phyloP scores from a whole-genome alignment of 441 rosid species.

The Erysimum cheiri region DNA sequence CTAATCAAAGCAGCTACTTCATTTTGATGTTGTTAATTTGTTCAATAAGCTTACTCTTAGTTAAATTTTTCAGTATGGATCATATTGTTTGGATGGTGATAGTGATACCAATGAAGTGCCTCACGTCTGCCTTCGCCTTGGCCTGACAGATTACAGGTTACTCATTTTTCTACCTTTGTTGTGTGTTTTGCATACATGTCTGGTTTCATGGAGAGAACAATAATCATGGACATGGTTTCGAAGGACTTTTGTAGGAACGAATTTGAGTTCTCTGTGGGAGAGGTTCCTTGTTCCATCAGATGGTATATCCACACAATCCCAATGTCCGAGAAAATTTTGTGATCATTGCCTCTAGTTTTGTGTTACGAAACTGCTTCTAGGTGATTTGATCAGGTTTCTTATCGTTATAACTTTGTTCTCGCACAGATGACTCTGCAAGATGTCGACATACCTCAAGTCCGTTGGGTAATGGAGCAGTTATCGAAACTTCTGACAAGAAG shows the following conservation, averaged over 20 bases:
- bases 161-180: conserved; percentile 18
- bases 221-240: conserved; percentile 33
- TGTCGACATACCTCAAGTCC: conserved; percentile 87
- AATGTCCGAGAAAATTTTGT: background rate
- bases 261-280: conserved; percentile 87
- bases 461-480: conserved; percentile 83
- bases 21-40: background rate
- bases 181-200: background rate
- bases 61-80: conserved; percentile 66
- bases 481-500: conserved; percentile 80
- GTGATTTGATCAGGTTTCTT: conserved; percentile 18
- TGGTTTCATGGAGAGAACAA: conserved; percentile 28
- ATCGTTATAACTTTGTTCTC: conserved; percentile 23
- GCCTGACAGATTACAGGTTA: conserved; percentile 87
- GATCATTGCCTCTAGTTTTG: conserved; percentile 6
- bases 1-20: conserved; percentile 9
- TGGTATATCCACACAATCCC: conserved; percentile 50
- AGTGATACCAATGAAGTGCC: conserved; percentile 48
- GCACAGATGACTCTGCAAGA: conserved; percentile 60
- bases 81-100: conserved; percentile 48
- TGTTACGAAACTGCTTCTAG: background rate
- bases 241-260: conserved; percentile 95
- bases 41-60: background rate
- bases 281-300: conserved; percentile 71
- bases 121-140: conserved; percentile 70